Conservation (phyloP, 345 rosid genomes). For the Citrus australasica region DNA sequence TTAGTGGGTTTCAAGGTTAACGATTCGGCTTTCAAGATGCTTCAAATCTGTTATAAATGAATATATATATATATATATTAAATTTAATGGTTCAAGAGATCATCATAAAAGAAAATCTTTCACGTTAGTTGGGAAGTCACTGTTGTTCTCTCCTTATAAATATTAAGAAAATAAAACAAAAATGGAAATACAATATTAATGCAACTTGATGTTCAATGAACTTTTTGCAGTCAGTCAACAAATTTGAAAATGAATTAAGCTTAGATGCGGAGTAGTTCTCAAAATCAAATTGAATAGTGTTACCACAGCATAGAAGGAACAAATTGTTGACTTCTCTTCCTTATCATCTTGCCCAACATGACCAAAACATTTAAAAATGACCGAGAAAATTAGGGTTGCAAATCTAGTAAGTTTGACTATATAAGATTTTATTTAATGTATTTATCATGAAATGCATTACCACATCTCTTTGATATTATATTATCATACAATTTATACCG, state of each 20-base stretch:
- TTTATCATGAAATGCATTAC: too few species aligned
- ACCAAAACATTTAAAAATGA: not conserved
- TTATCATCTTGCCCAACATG: not conserved
- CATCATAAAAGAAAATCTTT: too few species aligned
- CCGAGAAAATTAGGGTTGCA: not conserved
- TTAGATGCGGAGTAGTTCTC: not conserved
- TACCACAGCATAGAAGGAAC: not conserved
- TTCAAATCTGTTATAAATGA: too few species aligned
- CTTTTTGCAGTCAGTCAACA: not conserved
- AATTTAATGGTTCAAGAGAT: too few species aligned
- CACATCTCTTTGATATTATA: too few species aligned
- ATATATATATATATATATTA: too few species aligned
- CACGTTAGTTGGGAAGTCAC: not conserved
- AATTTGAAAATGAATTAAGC: not conserved
- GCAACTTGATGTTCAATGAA: not conserved
- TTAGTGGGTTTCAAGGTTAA: too few species aligned
- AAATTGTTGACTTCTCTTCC: not conserved
- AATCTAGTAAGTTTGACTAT: not conserved
- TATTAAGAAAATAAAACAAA: not conserved
- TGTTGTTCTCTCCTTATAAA: not conserved
- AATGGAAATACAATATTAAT: not conserved
- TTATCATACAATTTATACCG: not conserved
- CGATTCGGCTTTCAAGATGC: too few species aligned
- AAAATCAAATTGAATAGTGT: conserved; percentile 13
- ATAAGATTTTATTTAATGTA: not conserved